phyloP scores from a whole-genome alignment of 768 basidiomycete species.

The Leucocoprinus sp. region DNA sequence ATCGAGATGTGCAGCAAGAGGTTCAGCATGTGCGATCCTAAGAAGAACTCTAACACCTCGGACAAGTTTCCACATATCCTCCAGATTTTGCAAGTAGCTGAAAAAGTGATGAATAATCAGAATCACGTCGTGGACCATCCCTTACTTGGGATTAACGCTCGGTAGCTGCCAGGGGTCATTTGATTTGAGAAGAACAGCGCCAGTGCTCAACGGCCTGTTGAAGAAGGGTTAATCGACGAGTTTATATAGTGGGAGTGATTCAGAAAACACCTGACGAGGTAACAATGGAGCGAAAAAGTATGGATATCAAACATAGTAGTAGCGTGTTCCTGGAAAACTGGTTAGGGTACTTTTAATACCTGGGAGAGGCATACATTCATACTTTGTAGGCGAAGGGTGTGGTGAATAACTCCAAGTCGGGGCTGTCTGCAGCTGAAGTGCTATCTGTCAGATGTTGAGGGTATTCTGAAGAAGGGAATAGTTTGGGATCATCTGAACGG shows the following conservation, averaged over 20 bases:
- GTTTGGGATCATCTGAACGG: conserved; percentile 41
- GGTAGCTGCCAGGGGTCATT: conserved; percentile 36
- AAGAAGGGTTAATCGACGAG: not conserved
- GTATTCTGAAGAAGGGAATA: conserved; percentile 35
- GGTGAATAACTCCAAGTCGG: conserved; percentile 40
- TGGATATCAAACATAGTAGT: conserved; percentile 24
- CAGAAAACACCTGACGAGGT: conserved; percentile 29
- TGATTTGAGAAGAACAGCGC: conserved; percentile 31
- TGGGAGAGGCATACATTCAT: conserved; percentile 1
- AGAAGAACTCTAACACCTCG: conserved; percentile 32
- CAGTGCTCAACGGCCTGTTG: conserved; percentile 34
- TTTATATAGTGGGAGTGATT: not conserved
- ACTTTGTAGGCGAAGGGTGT: conserved; percentile 37
- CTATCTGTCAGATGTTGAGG: conserved; percentile 32
- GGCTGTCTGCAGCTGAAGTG: conserved; percentile 36
- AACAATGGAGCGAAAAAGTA: conserved; percentile 34
- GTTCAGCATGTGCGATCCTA: conserved; percentile 31
- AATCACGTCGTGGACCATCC: not conserved
- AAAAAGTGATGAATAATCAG: not conserved
- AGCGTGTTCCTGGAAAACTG: conserved; percentile 25
- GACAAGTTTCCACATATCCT: conserved; percentile 35
- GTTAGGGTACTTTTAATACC: not conserved
- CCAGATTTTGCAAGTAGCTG: conserved; percentile 33
- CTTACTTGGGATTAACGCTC: conserved; percentile 36
- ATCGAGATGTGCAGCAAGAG: conserved; percentile 31